These are phyloP conservation scores for Trapa bicornis DNA, from an alignment of 345 rosid species.

Conservation along the genomic window DNA sequence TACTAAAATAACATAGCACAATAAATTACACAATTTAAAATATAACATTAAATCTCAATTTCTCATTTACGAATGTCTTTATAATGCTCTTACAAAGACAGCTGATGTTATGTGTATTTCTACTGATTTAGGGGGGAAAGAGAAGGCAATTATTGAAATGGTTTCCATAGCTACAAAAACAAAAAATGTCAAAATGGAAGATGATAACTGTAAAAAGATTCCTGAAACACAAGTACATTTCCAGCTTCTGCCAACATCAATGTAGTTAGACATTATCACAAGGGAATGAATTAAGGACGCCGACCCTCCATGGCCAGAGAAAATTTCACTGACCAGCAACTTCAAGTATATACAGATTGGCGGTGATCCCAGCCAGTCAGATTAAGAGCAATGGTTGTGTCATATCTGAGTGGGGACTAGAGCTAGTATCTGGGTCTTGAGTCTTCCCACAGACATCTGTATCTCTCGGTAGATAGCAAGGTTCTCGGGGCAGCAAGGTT, in stretches of 20 bases:
- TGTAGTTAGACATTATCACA: neutral
- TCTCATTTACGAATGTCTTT: too few species aligned
- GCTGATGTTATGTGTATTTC: too few species aligned
- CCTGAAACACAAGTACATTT: neutral
- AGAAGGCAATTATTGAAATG: neutral
- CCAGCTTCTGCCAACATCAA: neutral
- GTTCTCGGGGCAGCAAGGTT: conserved; percentile 72
- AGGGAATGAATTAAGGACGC: neutral
- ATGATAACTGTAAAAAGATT: neutral
- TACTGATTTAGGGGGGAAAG: too few species aligned
- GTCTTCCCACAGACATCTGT: conserved; percentile 85
- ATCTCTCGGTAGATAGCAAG: conserved; percentile 70
- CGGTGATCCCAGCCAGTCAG: neutral
- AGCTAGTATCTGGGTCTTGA: conserved; percentile 86
- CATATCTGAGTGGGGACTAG: conserved; percentile 53
- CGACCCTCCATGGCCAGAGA: neutral
- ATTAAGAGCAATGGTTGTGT: neutral
- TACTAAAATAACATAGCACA: too few species aligned
- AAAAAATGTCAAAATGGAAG: neutral
- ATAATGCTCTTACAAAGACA: too few species aligned
- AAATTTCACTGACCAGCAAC: neutral
- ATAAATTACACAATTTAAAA: too few species aligned
- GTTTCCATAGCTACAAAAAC: neutral
- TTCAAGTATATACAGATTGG: neutral
- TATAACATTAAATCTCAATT: too few species aligned